Evolutionary conservation across 2,329 filamentous ascomycete species (phyloP).

Genomic region (Aspergillus thermomutatus): DNA sequence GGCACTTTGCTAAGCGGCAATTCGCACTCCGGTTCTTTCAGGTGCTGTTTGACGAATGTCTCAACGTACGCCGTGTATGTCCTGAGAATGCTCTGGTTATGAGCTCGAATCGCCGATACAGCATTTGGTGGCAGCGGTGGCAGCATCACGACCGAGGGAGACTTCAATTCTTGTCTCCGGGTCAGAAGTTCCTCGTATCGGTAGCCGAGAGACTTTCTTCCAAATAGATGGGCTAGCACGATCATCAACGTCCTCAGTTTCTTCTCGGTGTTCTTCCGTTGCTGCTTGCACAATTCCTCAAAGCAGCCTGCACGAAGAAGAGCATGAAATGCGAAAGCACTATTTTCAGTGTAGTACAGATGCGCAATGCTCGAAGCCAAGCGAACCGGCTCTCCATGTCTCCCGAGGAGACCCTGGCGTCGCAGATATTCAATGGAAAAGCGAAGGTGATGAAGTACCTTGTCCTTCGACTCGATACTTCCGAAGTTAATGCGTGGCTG

Average conservation of each 20-base stretch:
- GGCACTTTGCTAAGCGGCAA: conserved; percentile 59
- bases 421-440: conserved; percentile 80
- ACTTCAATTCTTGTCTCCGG: conserved; percentile 51
- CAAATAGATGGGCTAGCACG: conserved; percentile 69
- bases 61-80: conserved; percentile 68
- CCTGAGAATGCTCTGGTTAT: conserved; percentile 63
- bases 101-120: conserved; percentile 52
- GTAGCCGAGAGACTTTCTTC: conserved; percentile 49
- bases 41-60: conserved; percentile 65
- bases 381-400: conserved; percentile 63
- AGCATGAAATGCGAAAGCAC: conserved; percentile 72
- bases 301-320: conserved; percentile 70
- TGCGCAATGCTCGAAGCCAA: conserved; percentile 69
- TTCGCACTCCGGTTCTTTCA: conserved; percentile 50
- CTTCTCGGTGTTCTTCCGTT: conserved; percentile 50
- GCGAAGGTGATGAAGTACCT: conserved; percentile 70
- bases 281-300: conserved; percentile 56
- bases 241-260: conserved; percentile 62
- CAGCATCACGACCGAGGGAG: conserved; percentile 64
- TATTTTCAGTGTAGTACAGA: conserved; percentile 73
- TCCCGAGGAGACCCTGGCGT: conserved; percentile 62
- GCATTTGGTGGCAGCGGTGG: conserved; percentile 60
- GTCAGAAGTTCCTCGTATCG: conserved; percentile 30
- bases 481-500: conserved; percentile 69
- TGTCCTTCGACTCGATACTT: conserved; percentile 63